phyloP scores from a whole-genome alignment of 306 rosid species.

The Astragalus glycyphyllos region DNA sequence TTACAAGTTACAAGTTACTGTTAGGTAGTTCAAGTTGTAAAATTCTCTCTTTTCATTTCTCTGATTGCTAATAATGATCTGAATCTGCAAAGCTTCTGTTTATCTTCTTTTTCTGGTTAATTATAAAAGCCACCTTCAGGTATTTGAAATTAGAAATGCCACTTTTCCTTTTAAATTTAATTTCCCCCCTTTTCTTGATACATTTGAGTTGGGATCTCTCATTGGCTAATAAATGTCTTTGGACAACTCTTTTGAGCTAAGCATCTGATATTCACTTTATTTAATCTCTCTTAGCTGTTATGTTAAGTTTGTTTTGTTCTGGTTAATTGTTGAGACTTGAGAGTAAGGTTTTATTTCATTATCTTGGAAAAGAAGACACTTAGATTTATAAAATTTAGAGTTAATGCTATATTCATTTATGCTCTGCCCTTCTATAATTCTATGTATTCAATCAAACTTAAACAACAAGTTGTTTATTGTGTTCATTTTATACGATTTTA shows the following conservation, averaged over 20 bases:
- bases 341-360: neutral
- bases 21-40: neutral
- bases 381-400: no score
- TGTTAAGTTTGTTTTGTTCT: neutral
- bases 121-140: neutral
- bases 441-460: neutral
- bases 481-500: conserved; percentile 11
- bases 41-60: neutral
- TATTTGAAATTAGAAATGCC: neutral
- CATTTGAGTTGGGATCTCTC: no score
- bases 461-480: conserved; percentile 4
- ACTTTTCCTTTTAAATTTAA: neutral
- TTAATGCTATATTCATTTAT: neutral
- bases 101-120: neutral
- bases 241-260: no score
- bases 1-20: neutral
- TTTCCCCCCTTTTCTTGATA: no score
- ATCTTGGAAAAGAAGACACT: neutral
- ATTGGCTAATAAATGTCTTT: no score
- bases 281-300: neutral
- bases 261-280: no score
- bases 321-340: neutral
- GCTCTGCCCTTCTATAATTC: neutral
- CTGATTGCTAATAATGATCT: neutral
- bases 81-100: neutral